Percentiles rank a stretch among this genome's conserved stretches.
phyloP scores from a whole-genome alignment of 192 early-diverging fungal species.

The Funneliformis geosporum region DNA sequence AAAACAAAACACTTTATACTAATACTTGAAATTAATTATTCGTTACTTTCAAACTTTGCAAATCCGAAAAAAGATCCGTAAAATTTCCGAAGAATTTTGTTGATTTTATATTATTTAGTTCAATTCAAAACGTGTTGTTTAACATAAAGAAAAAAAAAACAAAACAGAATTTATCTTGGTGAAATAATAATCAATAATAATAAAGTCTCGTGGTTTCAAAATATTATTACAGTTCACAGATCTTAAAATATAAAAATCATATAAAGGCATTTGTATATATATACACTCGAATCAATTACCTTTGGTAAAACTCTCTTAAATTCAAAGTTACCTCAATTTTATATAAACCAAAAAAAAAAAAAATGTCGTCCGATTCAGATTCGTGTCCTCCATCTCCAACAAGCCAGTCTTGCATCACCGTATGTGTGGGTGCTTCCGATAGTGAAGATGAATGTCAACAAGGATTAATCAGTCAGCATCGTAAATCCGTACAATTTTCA shows the following conservation, averaged over 20 bases:
- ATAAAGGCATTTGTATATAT: not conserved
- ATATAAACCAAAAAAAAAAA: too few relatives aligned
- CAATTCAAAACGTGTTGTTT: too few relatives aligned
- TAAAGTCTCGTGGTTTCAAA: not conserved
- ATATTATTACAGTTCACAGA: too few relatives aligned
- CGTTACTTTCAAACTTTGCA: too few relatives aligned
- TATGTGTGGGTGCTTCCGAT: not conserved
- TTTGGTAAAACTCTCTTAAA: not conserved
- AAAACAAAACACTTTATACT: too few relatives aligned
- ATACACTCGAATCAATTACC: not conserved
- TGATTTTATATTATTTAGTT: too few relatives aligned
- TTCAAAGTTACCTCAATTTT: not conserved
- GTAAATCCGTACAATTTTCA: constrained; percentile 47
- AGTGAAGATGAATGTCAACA: constrained; percentile 18
- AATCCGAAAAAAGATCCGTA: too few relatives aligned
- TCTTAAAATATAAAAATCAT: not conserved
- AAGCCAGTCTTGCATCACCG: not conserved
- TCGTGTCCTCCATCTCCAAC: not conserved
- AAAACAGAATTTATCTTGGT: too few relatives aligned
- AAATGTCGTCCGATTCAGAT: not conserved
- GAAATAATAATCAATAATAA: too few relatives aligned
- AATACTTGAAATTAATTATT: too few relatives aligned
- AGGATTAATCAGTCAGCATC: not conserved
- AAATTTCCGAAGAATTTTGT: too few relatives aligned
- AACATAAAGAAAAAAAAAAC: too few relatives aligned